These are phyloP conservation scores for Blastobotrys capitulatus DNA, from an alignment of 1,139 yeast genomes.

Conservation along the genomic window DNA sequence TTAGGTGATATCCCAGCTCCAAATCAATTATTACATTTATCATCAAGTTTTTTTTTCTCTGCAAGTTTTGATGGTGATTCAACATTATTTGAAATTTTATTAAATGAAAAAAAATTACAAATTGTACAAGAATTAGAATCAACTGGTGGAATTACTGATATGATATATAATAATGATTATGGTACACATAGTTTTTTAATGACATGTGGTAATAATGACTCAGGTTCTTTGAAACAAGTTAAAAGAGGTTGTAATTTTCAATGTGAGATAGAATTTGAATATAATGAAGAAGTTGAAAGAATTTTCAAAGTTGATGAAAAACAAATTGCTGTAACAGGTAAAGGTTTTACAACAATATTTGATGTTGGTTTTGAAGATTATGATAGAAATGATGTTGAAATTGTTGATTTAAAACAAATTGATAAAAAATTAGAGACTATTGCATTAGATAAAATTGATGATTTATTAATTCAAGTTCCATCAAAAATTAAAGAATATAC, in stretches of 20 bases:
- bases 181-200: conserved; percentile 4
- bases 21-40: conserved; percentile 15
- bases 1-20: conserved; percentile 17
- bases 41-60: conserved; percentile 18
- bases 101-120: neutral
- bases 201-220: conserved; percentile 13
- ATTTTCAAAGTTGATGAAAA: conserved; percentile 6
- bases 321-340: neutral
- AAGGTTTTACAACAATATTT: neutral
- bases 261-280: conserved; percentile 8
- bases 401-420: neutral
- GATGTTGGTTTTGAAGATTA: neutral
- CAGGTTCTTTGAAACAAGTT: conserved; percentile 11
- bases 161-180: conserved; percentile 6
- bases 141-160: conserved; percentile 14
- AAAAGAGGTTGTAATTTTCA: conserved; percentile 7
- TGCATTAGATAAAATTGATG: neutral
- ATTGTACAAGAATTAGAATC: conserved; percentile 12
- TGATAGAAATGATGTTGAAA: neutral
- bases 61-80: conserved; percentile 17
- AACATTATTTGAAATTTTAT: conserved; percentile 14
- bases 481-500: neutral
- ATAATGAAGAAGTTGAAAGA: conserved; percentile 3
- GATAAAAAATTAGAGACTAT: neutral
- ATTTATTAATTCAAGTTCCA: neutral